Evolutionary conservation across 805 yeast species (phyloP).

Genomic region (Wickerhamomyces tratensis): DNA sequence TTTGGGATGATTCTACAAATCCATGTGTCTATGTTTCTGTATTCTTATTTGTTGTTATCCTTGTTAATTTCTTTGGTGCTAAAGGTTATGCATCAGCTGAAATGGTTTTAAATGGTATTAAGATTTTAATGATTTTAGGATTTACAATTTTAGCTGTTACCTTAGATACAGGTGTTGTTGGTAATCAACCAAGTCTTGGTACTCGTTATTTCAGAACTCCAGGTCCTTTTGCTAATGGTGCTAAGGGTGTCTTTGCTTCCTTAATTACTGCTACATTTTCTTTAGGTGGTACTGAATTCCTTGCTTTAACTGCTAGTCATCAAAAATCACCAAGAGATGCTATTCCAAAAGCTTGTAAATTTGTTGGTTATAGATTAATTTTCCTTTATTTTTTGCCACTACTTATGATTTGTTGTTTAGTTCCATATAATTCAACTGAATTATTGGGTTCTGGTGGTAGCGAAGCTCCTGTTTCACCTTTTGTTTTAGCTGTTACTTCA

Average conservation of each 20-base stretch:
- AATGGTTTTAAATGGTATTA: constrained; percentile 55
- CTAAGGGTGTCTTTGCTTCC: constrained; percentile 44
- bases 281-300: constrained; percentile 51
- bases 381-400: constrained; percentile 39
- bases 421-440: constrained; percentile 37
- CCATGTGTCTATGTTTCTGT: constrained; percentile 50
- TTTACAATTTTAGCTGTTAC: constrained; percentile 44
- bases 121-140: constrained; percentile 52
- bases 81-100: constrained; percentile 54
- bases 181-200: constrained; percentile 38
- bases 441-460: constrained; percentile 29
- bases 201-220: constrained; percentile 41
- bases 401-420: constrained; percentile 39
- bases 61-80: constrained; percentile 43
- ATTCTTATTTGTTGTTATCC: constrained; percentile 34
- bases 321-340: constrained; percentile 44
- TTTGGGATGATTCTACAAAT: constrained; percentile 45
- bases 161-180: constrained; percentile 32
- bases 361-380: constrained; percentile 45
- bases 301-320: constrained; percentile 47
- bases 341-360: constrained; percentile 47
- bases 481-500: constrained; percentile 50
- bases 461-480: constrained; percentile 55
- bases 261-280: constrained; percentile 51
- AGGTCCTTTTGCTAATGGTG: constrained; percentile 43